A percentile compares a stretch with the other conserved stretches of the same genome.
Evolutionary conservation across 75 land plant genomes (phyloP).

Genomic region (Ceratopteris richardii): DNA sequence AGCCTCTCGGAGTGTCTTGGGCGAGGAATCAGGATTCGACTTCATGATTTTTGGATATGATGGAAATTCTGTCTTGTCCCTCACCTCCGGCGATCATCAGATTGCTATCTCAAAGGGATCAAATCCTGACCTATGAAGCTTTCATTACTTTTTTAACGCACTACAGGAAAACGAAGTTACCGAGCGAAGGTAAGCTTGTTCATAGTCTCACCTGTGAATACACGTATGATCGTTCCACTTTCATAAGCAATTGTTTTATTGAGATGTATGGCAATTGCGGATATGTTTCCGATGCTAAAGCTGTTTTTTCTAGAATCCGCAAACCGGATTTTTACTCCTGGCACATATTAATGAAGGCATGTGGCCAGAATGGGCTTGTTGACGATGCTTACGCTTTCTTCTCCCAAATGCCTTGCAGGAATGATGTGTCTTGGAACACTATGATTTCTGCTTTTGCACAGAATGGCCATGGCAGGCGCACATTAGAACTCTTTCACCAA

Average conservation of each 20-base stretch:
- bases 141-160: not conserved
- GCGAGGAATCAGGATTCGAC: too few species aligned
- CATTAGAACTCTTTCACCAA: slow-evolving; percentile 35
- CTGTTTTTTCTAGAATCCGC: slow-evolving; percentile 1
- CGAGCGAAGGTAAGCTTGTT: slow-evolving; percentile 1
- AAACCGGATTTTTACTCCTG: not conserved
- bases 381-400: slow-evolving; percentile 38
- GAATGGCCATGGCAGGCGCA: slow-evolving; percentile 51
- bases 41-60: too few species aligned
- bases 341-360: slow-evolving; percentile 9
- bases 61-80: too few species aligned
- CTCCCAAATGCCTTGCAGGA: slow-evolving; percentile 33
- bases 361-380: slow-evolving; percentile 62
- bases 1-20: too few species aligned
- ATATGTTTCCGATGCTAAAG: not conserved
- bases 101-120: too few species aligned
- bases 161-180: not conserved
- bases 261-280: slow-evolving; percentile 5
- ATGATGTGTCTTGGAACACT: slow-evolving; percentile 79
- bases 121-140: not conserved
- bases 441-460: slow-evolving; percentile 62
- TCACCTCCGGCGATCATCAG: too few species aligned
- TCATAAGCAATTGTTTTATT: slow-evolving; percentile 2
- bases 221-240: not conserved
- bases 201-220: not conserved